Evolutionary conservation across 2,329 filamentous ascomycete species (phyloP).

Genomic region (Diaporthe citriasiana): DNA sequence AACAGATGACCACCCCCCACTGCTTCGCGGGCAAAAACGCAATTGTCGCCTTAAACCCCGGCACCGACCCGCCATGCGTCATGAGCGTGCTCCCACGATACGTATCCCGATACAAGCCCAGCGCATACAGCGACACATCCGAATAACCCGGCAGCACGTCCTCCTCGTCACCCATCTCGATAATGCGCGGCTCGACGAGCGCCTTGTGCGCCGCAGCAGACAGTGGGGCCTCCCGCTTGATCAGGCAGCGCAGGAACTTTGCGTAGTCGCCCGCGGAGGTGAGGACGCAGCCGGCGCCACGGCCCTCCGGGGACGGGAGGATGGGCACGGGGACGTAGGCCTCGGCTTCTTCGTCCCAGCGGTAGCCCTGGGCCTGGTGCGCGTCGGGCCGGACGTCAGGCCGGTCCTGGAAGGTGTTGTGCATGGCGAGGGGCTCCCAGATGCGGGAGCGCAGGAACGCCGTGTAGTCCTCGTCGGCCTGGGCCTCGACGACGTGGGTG

Average conservation of each 20-base stretch:
- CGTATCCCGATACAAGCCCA: not conserved
- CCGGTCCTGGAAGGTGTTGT: conserved; percentile 26
- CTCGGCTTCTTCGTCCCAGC: not conserved
- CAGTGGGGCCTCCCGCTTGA: not conserved
- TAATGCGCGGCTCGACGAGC: conserved; percentile 1
- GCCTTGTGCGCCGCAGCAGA: not conserved
- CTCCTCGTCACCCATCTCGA: not conserved
- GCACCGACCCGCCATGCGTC: not conserved
- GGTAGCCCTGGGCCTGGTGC: not conserved
- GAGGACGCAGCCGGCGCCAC: not conserved
- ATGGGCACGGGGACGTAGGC: not conserved
- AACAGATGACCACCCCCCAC: conserved; percentile 9
- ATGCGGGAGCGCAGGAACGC: conserved; percentile 1
- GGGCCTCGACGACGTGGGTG: conserved; percentile 9
- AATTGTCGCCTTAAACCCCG: not conserved
- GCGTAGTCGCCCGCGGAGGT: conserved; percentile 15
- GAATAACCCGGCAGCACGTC: not conserved
- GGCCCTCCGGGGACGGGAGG: conserved; percentile 17
- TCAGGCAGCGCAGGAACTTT: conserved; percentile 11
- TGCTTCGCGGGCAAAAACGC: not conserved
- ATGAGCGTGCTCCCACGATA: conserved; percentile 5
- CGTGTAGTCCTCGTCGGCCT: not conserved
- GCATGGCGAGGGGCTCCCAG: not conserved
- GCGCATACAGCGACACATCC: conserved; percentile 11
- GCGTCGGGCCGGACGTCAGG: not conserved